Evolutionary conservation across 495 filamentous ascomycete species (phyloP).

Genomic region (Astrocystis sublimbata): DNA sequence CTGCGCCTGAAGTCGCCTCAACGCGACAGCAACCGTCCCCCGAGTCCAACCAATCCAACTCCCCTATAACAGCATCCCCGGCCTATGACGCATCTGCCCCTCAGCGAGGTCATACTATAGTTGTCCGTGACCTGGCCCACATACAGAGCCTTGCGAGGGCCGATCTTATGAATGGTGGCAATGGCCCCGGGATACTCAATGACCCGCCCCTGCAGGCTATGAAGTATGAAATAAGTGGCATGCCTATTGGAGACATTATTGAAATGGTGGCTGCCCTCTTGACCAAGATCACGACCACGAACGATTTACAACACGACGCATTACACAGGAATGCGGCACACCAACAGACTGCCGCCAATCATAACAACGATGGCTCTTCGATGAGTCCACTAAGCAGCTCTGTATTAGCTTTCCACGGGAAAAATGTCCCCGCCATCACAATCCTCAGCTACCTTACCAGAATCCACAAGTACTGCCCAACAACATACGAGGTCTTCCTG

Average conservation of each 20-base stretch:
- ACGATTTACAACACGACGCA: constrained; percentile 87
- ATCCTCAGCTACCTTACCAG: constrained; percentile 94
- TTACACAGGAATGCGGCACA: constrained; percentile 50
- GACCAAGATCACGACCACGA: constrained; percentile 97
- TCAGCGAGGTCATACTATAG: constrained; percentile 57
- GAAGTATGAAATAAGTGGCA: constrained; percentile 94
- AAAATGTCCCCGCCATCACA: constrained; percentile 96
- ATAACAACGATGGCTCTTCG: constrained; percentile 59
- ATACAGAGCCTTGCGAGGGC: constrained; percentile 86
- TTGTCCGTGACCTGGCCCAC: constrained; percentile 80
- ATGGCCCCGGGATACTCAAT: constrained; percentile 49
- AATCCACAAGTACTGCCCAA: constrained; percentile 98
- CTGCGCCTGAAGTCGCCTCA: constrained; percentile 32
- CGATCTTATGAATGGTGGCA: constrained; percentile 57
- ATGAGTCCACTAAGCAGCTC: constrained; percentile 81
- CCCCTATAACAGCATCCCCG: constrained; percentile 24
- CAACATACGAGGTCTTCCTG: constrained; percentile 97
- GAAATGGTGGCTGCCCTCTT: constrained; percentile 99
- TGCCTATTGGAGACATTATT: constrained; percentile 97
- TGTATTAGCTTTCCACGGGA: constrained; percentile 98
- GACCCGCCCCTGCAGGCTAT: constrained; percentile 52
- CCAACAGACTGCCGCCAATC: constrained; percentile 46
- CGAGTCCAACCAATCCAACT: constrained; percentile 47
- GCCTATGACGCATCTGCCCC: constrained; percentile 26
- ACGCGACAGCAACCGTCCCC: constrained; percentile 59